Percentiles rank a stretch among this genome's conserved stretches.
Evolutionary conservation across 75 land plant genomes (phyloP).

Genomic region (Pinus tabuliformis): DNA sequence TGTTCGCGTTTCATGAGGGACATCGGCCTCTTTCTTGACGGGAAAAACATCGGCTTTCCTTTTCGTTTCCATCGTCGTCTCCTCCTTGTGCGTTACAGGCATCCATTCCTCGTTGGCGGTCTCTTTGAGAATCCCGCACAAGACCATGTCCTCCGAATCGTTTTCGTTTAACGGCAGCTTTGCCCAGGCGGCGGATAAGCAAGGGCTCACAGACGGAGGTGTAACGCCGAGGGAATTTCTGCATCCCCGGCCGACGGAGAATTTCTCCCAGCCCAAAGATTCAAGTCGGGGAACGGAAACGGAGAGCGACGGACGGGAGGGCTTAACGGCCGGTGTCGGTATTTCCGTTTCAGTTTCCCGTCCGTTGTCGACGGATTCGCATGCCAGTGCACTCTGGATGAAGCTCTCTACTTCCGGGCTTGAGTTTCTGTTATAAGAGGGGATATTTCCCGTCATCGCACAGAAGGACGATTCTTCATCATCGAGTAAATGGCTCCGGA

Average conservation of each 20-base stretch:
- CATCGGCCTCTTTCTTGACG: not conserved
- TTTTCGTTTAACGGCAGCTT: slow-evolving; percentile 29
- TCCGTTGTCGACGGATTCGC: not conserved
- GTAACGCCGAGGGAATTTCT: not conserved
- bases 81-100: slow-evolving; percentile 10
- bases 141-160: slow-evolving; percentile 35
- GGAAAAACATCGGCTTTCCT: not conserved
- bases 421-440: not conserved
- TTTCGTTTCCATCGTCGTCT: not conserved
- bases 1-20: not conserved
- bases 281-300: not conserved
- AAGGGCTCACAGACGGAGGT: slow-evolving; percentile 4
- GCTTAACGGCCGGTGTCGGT: not conserved
- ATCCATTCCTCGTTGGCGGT: slow-evolving; percentile 14
- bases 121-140: slow-evolving; percentile 22
- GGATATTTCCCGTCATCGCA: too few species aligned
- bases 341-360: not conserved
- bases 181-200: slow-evolving; percentile 9
- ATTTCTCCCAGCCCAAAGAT: not conserved
- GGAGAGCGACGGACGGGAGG: not conserved
- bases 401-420: not conserved
- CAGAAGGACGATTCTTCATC: not conserved
- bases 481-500: not conserved
- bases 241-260: not conserved
- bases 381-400: not conserved